Base-by-base conservation (phyloP, 495 filamentous ascomycete species). In the Emericellopsis terricola region DNA sequence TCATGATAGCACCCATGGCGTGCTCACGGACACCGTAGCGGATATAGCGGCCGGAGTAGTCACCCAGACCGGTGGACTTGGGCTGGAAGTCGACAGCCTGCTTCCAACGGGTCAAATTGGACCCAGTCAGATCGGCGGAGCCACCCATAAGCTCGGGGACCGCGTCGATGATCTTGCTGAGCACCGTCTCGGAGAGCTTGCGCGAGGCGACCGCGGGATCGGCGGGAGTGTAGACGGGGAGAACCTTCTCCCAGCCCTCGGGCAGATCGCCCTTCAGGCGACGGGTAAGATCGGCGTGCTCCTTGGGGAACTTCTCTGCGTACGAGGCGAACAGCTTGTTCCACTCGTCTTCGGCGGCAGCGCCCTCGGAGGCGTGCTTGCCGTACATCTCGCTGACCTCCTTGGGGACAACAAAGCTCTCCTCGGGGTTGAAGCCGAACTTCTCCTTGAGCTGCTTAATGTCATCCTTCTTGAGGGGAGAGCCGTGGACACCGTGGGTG, bases 41-140 rank as follows among this genome's bases (percentile, higher is more conserved):
- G 55, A 99, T 69, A 51, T 99, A 99, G 43, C 89, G 85, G 46
- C 89, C 89, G 47, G 62, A 55, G 62, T 79, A 94, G 52, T 84
- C 72, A 51, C 91, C 89, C 49, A 96, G 76, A 36, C 73, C 71
- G 34, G 74, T 73, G 46, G 72, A 64, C 15, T 83, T 81, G 19
- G 87, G 91, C 65, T 99, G 89, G 74, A 96, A 99, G 69, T 99
- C 89, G 41, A 82, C 68, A 28, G 89, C 86, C 37, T 78, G 73
- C 78, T 96, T 99, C 79, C 83, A 93, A 50, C 85, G 76, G 42
- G 89, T 99, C 63, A 96, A 79, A 71, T 96, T 99, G 43, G 89
- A 96, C 52, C 81, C 82, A 44, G 89, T 99, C 69, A 99, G 60
- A 68, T 99, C 89, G 38, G 89, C 89, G 40, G 89, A 99, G 37